Evolutionary conservation across 2,329 filamentous ascomycete genomes (phyloP), one percentile per base, ranked within the genome.

Genomic region (Aspergillus piperis): DNA sequence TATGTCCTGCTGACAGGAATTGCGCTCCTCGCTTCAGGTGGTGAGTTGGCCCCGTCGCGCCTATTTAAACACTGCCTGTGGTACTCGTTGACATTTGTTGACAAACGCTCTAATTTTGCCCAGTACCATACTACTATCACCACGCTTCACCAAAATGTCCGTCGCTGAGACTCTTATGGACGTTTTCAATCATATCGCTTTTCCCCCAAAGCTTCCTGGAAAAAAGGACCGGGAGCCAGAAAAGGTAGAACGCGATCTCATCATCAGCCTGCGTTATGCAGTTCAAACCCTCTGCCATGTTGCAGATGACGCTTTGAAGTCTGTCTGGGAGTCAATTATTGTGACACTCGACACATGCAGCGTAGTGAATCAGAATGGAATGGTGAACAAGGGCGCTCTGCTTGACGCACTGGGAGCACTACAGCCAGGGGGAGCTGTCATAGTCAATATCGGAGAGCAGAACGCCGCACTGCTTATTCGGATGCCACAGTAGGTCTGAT

Each of bases 391-490:
- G 30, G 19, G 54, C 11, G 57, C 56, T 25, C 63, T 80, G 1
- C 39, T 72, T 1, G 58, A 57, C 1, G 69, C 65, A 30, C 68
- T 81, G 19, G 58, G 61, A 13, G 61, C 60, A 19, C 54, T 80
- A 13, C 44, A 69, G 25, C n/a, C 32, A n/a, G 62, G 68, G 8
- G 58, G 74, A 27, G 64, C 75, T 21, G 64, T 84, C 4, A 73
- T 83, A 4, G 56, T 83, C 0, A 73, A 82, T 51, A 61, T 84
- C n/a, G 65, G 69, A 0, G 75, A 81, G 58, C 82, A 84, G 62
- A 84, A 85, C 66, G 78, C 80, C 1, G 82, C 73, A 8, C 55
- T 84, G 3, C 63, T 84, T 1, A 70, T 84, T 27, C 74, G 75
- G 51, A 64, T 70, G 7, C 32, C 49, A 17, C 53, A 51, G 57